Percentiles rank a stretch among this genome's conserved stretches.
Conservation (phyloP, 2,329 filamentous ascomycete species). For the Epichloe bromicola region DNA sequence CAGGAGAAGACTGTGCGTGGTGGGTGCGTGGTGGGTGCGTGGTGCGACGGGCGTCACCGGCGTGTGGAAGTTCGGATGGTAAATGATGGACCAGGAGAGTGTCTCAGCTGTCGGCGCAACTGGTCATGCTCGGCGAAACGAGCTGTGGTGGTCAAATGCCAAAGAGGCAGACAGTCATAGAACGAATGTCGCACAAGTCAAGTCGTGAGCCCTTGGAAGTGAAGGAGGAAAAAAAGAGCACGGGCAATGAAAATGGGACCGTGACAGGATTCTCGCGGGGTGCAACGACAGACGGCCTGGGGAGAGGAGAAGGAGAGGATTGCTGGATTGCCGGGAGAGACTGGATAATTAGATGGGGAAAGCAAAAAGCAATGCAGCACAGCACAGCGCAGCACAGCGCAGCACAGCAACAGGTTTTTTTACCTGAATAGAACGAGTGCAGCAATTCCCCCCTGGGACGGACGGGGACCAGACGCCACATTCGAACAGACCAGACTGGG, state of each 20-base stretch:
- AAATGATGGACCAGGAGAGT: slow-evolving; percentile 2
- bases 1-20: not conserved
- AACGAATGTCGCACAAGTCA: not conserved
- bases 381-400: not conserved
- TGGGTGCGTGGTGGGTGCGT: not conserved
- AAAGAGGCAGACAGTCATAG: not conserved
- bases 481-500: not conserved
- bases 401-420: not conserved
- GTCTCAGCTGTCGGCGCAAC: slow-evolving; percentile 5
- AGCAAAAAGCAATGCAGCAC: not conserved
- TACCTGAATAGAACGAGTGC: not conserved
- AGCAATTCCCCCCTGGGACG: no score
- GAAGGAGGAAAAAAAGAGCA: not conserved
- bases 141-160: not conserved
- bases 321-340: no score
- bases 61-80: not conserved
- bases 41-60: not conserved
- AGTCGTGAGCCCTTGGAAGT: not conserved
- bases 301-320: not conserved
- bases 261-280: no score
- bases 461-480: not conserved
- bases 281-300: not conserved
- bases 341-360: no score
- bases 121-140: slow-evolving; percentile 2
- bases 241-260: not conserved